phyloP scores from a whole-genome alignment of 495 filamentous ascomycete genomes.

The Penicillium steckii region DNA sequence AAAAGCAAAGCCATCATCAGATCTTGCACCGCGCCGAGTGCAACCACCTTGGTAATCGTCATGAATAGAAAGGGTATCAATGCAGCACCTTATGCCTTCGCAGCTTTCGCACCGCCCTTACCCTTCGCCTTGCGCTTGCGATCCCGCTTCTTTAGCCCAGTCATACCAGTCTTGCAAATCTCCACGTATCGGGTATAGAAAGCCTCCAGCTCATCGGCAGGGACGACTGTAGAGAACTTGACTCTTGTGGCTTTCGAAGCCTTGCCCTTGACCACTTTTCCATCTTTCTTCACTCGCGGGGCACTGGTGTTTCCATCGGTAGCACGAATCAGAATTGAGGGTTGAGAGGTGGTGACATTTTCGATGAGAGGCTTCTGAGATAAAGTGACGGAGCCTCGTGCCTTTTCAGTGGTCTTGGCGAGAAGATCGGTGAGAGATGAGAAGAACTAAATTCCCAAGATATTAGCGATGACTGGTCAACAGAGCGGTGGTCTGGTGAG shows the following conservation, averaged over 20 bases:
- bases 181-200: slow-evolving; percentile 93
- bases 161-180: slow-evolving; percentile 85
- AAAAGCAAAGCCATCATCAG: neutral
- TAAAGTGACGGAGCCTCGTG: slow-evolving; percentile 76
- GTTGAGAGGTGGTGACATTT: slow-evolving; percentile 28
- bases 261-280: slow-evolving; percentile 32
- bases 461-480: slow-evolving; percentile 11
- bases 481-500: slow-evolving; percentile 10
- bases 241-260: slow-evolving; percentile 50
- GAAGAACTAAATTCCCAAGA: slow-evolving; percentile 72
- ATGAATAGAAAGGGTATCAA: slow-evolving; percentile 10
- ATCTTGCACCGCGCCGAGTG: too few species aligned
- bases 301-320: slow-evolving; percentile 63
- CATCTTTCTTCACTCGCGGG: slow-evolving; percentile 34
- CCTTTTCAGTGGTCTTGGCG: slow-evolving; percentile 60
- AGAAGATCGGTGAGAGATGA: slow-evolving; percentile 72
- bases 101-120: slow-evolving; percentile 56
- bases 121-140: slow-evolving; percentile 70
- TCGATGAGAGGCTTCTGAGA: slow-evolving; percentile 68
- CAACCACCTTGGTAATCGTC: neutral
- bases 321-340: slow-evolving; percentile 78
- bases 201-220: slow-evolving; percentile 66
- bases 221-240: slow-evolving; percentile 83
- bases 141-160: slow-evolving; percentile 87
- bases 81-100: slow-evolving; percentile 36